These are phyloP conservation scores for Arachnopeziza araneosa DNA, from an alignment of 2,329 filamentous ascomycete species.

Conservation along the genomic window DNA sequence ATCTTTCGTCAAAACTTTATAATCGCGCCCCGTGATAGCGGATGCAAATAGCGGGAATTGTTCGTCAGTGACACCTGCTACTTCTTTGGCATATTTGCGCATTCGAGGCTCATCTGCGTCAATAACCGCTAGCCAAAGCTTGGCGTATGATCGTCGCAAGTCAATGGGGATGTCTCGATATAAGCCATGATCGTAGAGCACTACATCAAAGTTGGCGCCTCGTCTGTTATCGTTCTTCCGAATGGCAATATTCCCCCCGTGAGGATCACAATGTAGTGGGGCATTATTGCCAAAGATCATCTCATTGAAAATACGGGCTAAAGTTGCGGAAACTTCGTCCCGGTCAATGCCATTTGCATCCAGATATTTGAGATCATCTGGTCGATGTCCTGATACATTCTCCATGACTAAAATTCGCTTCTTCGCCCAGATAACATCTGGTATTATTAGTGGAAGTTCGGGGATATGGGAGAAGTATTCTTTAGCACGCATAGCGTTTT, in stretches of 20 bases:
- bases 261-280: constrained; percentile 92
- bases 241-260: constrained; percentile 93
- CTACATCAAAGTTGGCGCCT: constrained; percentile 81
- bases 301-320: constrained; percentile 94
- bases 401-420: constrained; percentile 93
- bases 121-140: constrained; percentile 95
- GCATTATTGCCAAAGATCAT: constrained; percentile 95
- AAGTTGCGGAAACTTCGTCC: constrained; percentile 87
- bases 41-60: constrained; percentile 94
- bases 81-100: constrained; percentile 82
- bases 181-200: constrained; percentile 94
- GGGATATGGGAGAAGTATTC: constrained; percentile 74
- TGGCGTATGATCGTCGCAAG: constrained; percentile 81
- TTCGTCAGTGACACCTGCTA: constrained; percentile 81
- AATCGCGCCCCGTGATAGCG: constrained; percentile 93
- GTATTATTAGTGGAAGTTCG: constrained; percentile 78
- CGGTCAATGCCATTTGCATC: constrained; percentile 84
- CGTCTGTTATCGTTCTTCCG: constrained; percentile 63
- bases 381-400: constrained; percentile 76
- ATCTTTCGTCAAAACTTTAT: constrained; percentile 61
- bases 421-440: constrained; percentile 83
- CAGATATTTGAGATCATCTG: constrained; percentile 83
- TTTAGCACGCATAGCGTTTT: constrained; percentile 74
- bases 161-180: constrained; percentile 84
- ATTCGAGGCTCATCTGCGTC: constrained; percentile 81